phyloP scores from a whole-genome alignment of 2,329 filamentous ascomycete genomes.

The Zarea fungicola region DNA sequence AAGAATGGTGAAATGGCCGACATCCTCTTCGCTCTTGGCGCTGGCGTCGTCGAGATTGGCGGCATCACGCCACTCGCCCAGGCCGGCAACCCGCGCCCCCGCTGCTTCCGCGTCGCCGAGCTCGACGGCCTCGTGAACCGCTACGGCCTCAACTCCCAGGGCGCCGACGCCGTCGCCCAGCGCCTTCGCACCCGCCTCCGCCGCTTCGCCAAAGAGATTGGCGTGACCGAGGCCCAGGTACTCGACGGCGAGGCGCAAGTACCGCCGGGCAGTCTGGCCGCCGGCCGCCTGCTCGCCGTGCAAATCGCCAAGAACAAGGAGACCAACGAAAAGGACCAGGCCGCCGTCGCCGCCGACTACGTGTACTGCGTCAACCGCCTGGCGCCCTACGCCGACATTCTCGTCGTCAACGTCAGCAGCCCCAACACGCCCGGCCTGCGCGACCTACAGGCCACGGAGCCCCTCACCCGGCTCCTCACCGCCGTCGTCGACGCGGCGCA shows the following conservation, averaged over 20 bases:
- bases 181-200: constrained; percentile 72
- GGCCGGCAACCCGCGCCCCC: constrained; percentile 77
- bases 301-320: constrained; percentile 97
- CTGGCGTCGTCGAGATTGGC: constrained; percentile 85
- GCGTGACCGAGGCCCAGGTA: constrained; percentile 66
- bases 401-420: constrained; percentile 97
- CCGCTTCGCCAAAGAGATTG: constrained; percentile 66
- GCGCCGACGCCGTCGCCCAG: constrained; percentile 80
- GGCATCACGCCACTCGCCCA: constrained; percentile 86
- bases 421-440: constrained; percentile 92
- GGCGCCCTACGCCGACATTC: constrained; percentile 83
- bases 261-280: constrained; percentile 72
- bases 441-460: constrained; percentile 77
- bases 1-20: constrained; percentile 90
- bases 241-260: constrained; percentile 72
- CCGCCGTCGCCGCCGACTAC: constrained; percentile 75
- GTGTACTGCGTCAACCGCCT: constrained; percentile 82
- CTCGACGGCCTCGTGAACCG: constrained; percentile 90
- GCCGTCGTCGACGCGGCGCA: constrained; percentile 78
- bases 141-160: constrained; percentile 89
- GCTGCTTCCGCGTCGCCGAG: constrained; percentile 79
- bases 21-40: constrained; percentile 75
- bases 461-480: constrained; percentile 71
- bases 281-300: constrained; percentile 76
- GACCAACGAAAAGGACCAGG: constrained; percentile 78